These are phyloP conservation scores for Tripidium arundinaceum DNA, from an alignment of 202 grass and related monocot genomes.

Conservation along the genomic window DNA sequence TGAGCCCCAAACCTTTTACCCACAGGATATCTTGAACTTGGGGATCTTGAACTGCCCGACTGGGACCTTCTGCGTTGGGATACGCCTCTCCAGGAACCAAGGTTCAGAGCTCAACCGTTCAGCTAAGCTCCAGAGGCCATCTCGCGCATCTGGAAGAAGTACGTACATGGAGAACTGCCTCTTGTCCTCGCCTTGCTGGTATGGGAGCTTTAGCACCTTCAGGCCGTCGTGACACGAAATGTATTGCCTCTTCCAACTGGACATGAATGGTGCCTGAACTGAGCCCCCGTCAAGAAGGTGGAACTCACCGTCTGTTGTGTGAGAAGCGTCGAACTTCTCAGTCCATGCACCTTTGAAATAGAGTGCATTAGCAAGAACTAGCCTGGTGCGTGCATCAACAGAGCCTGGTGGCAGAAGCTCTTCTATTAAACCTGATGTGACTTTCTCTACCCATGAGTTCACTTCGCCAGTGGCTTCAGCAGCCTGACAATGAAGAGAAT, in stretches of 20 bases:
- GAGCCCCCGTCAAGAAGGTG: conserved; percentile 62
- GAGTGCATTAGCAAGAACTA: conserved; percentile 76
- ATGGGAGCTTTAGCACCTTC: conserved; percentile 73
- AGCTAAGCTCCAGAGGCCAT: conserved; percentile 66
- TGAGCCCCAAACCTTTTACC: conserved; percentile 62
- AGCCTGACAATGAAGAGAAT: no score
- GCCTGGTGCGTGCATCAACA: conserved; percentile 50
- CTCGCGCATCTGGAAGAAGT: conserved; percentile 57
- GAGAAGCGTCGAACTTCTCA: conserved; percentile 70
- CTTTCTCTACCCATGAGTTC: conserved; percentile 68
- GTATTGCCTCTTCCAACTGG: conserved; percentile 52
- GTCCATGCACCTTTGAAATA: conserved; percentile 90
- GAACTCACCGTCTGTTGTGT: conserved; percentile 57
- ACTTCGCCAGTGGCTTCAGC: conserved; percentile 56
- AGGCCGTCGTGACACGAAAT: conserved; percentile 42
- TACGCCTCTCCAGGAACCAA: conserved; percentile 52
- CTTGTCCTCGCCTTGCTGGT: conserved; percentile 71
- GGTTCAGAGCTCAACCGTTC: conserved; percentile 51
- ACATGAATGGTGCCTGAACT: conserved; percentile 66
- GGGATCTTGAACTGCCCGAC: conserved; percentile 63
- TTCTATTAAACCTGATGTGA: conserved; percentile 67
- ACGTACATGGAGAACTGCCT: conserved; percentile 93
- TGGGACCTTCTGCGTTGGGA: conserved; percentile 47
- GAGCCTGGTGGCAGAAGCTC: conserved; percentile 62
- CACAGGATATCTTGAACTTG: conserved; percentile 85